phyloP scores from a whole-genome alignment of 2,329 filamentous ascomycete species.

The Aspergillus chevalieri region DNA sequence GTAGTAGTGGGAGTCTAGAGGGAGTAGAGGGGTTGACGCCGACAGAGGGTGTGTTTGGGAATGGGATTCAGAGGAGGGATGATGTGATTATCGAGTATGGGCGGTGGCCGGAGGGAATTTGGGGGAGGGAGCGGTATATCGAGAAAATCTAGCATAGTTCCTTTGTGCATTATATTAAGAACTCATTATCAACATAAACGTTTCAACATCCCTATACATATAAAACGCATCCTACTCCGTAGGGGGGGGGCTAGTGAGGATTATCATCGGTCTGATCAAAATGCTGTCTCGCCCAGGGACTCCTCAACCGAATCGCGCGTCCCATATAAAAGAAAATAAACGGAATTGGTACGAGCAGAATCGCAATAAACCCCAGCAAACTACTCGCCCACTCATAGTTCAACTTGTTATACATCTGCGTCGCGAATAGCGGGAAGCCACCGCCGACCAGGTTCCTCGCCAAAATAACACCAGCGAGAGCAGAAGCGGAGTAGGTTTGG shows the following conservation, averaged over 20 bases:
- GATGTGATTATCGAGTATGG: background rate
- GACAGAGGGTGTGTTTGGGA: background rate
- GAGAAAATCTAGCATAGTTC: background rate
- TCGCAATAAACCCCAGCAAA: slow-evolving; percentile 33
- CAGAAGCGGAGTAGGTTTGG: slow-evolving; percentile 64
- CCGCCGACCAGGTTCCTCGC: slow-evolving; percentile 55
- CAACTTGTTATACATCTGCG: slow-evolving; percentile 31
- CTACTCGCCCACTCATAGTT: slow-evolving; percentile 34
- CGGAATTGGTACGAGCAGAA: slow-evolving; percentile 32
- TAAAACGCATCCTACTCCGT: background rate
- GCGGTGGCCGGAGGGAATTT: background rate
- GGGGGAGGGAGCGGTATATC: background rate
- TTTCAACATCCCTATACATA: background rate
- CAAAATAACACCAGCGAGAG: slow-evolving; percentile 71
- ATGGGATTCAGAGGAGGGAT: background rate
- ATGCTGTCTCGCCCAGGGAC: slow-evolving; percentile 24
- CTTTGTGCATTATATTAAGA: no score
- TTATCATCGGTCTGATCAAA: slow-evolving; percentile 22
- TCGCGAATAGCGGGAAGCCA: slow-evolving; percentile 28
- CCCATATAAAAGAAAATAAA: slow-evolving; percentile 36
- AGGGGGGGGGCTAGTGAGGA: slow-evolving; percentile 12
- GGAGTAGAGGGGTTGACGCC: background rate
- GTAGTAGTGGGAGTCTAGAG: background rate
- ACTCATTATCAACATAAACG: background rate
- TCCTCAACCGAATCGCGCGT: slow-evolving; percentile 21